Percentiles rank a stretch among this genome's conserved stretches.
These are phyloP conservation scores for Arctium minus DNA, from an alignment of 129 eudicot species.

Conservation along the genomic window DNA sequence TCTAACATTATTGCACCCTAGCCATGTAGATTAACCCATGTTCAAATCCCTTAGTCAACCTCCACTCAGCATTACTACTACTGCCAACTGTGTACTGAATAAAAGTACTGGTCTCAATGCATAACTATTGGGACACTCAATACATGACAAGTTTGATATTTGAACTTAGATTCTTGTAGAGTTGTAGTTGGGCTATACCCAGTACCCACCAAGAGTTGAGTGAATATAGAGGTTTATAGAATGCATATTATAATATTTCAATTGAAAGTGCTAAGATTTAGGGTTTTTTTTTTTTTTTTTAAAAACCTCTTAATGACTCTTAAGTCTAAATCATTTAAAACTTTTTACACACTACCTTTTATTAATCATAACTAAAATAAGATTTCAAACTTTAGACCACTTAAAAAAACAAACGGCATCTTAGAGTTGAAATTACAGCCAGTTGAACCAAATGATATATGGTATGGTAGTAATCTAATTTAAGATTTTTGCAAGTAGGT, in stretches of 20 bases:
- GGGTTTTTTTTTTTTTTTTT: too few species aligned
- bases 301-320: too few species aligned
- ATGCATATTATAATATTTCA: background rate
- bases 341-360: too few species aligned
- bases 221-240: too few species aligned
- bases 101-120: background rate
- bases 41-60: conserved; percentile 19
- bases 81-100: conserved; percentile 27
- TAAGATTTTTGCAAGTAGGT: conserved; percentile 1
- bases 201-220: too few species aligned
- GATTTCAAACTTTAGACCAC: too few species aligned
- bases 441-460: background rate
- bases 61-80: conserved; percentile 7
- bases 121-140: background rate
- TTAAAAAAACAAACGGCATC: too few species aligned
- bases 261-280: background rate
- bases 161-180: background rate
- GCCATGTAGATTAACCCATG: too few species aligned
- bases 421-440: background rate
- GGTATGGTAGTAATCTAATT: background rate
- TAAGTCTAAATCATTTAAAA: too few species aligned
- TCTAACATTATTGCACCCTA: too few species aligned
- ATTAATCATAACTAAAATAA: too few species aligned
- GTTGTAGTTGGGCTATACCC: too few species aligned
- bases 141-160: background rate